Base-by-base conservation (phyloP, 345 rosid species). In the Eucalyptus pumila region DNA sequence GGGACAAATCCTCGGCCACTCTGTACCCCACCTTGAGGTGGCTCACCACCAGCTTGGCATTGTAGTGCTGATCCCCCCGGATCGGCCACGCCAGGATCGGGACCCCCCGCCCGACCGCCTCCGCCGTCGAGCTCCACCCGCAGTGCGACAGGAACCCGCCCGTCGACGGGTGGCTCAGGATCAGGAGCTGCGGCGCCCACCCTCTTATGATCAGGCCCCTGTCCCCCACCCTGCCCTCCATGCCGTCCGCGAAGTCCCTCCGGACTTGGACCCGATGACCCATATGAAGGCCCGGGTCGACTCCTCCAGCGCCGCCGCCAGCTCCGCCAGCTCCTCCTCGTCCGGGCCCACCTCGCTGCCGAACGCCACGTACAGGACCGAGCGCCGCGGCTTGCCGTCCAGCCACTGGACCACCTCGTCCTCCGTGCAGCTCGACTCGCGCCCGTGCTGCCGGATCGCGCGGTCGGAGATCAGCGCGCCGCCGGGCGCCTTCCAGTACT, bases 91-190 rank as follows among this genome's bases (percentile, higher is more conserved):
- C 90, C 90, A 92, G 86, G 12, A 93, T 26, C 26, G 92, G 93
- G 10, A 93, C 89, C 34, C 93, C 94, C 5, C 80, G 87, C 56
- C 92, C 92, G 24, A 91, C 54, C 4, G 92, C 91, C 87, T 93
- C 94, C 51, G 92, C 87, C 6, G 92, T 92, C 30, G 93, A 93
- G 85, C 92, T 93, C 94, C 94, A 93, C 50, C 94, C 94, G 19
- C 94, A 92, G 62, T 93, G 95, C 2, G 95, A 92, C 26, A 92
- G 62, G 85, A 92, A 92, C 6, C 93, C 94, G 10, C 92, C 95
- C 14, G 91, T 92, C 8, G 94, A 92, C 21, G 89, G 83, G 60
- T 92, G 95, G 88, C 92, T 91, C 85, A 93, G 88, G 58, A 92
- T 92, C 80, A 90, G 40, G 34, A 93, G 21, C 48, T 93, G 94